Conservation (phyloP, 768 basidiomycete genomes). For the Tricholoma hemisulphureum region DNA sequence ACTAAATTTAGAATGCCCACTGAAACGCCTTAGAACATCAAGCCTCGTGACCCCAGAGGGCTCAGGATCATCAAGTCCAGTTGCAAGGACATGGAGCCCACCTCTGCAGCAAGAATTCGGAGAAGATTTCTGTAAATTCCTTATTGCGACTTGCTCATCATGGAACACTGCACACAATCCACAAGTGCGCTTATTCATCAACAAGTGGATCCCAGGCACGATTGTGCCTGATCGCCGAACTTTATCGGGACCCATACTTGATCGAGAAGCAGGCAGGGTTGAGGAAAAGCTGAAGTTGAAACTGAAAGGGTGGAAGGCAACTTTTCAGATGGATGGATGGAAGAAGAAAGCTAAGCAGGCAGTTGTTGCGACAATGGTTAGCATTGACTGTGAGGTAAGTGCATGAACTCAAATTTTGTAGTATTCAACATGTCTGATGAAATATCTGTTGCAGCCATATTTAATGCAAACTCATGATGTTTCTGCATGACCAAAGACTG, state of each 20-base stretch:
- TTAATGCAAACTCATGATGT: constrained; percentile 21
- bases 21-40: too few relatives aligned
- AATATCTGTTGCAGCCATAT: too few relatives aligned
- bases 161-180: constrained; percentile 25
- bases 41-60: too few relatives aligned
- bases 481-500: constrained; percentile 21
- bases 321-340: constrained; percentile 29
- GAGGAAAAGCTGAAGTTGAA: too few relatives aligned
- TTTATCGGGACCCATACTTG: too few relatives aligned
- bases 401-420: background rate
- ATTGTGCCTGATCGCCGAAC: constrained; percentile 15
- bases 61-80: background rate
- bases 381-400: constrained; percentile 22
- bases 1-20: too few relatives aligned
- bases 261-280: too few relatives aligned
- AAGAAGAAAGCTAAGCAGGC: constrained; percentile 26
- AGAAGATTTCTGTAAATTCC: constrained; percentile 16
- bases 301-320: too few relatives aligned
- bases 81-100: too few relatives aligned
- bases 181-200: constrained; percentile 15
- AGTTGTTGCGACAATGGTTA: constrained; percentile 25
- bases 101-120: too few relatives aligned
- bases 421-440: too few relatives aligned
- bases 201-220: constrained; percentile 22
- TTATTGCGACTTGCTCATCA: constrained; percentile 12